Evolutionary conservation across 2,329 filamentous ascomycete species (phyloP).

Genomic region (Arachnopeziza araneosa): DNA sequence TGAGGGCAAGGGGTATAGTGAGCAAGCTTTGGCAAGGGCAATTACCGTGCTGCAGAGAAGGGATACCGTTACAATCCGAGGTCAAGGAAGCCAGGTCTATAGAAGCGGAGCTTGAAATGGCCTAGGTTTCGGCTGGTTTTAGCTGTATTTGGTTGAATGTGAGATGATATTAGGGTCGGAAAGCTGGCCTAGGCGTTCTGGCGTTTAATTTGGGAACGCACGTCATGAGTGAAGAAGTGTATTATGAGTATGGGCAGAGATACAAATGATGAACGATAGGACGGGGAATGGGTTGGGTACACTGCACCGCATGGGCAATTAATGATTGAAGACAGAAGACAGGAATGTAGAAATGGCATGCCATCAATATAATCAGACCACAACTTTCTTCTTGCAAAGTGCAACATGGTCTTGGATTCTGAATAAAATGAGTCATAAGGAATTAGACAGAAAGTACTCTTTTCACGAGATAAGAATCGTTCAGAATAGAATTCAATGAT

Average conservation of each 20-base stretch:
- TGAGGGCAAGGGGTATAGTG: conserved; percentile 82
- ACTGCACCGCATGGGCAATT: not conserved
- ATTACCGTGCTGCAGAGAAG: conserved; percentile 80
- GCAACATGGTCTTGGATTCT: too few relatives aligned
- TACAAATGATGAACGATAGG: not conserved
- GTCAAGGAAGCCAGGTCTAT: conserved; percentile 70
- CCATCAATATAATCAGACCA: too few relatives aligned
- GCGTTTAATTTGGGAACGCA: not conserved
- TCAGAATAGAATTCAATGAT: too few relatives aligned
- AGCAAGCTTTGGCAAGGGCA: conserved; percentile 78
- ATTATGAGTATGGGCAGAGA: not conserved
- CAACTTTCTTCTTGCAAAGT: too few relatives aligned
- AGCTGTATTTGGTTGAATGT: not conserved
- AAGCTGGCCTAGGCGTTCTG: not conserved
- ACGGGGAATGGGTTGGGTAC: too few relatives aligned
- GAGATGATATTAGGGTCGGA: not conserved
- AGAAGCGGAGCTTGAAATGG: conserved; percentile 56
- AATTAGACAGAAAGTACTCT: too few relatives aligned
- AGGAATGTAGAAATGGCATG: too few relatives aligned
- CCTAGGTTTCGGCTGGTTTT: not conserved
- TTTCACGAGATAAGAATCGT: too few relatives aligned
- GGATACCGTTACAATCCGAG: conserved; percentile 78
- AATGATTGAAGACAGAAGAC: not conserved
- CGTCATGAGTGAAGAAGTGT: not conserved
- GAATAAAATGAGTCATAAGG: too few relatives aligned